Conservation (phyloP, 228 moss, liverwort and hornwort genomes). For the Sphagnum magellanicum region DNA sequence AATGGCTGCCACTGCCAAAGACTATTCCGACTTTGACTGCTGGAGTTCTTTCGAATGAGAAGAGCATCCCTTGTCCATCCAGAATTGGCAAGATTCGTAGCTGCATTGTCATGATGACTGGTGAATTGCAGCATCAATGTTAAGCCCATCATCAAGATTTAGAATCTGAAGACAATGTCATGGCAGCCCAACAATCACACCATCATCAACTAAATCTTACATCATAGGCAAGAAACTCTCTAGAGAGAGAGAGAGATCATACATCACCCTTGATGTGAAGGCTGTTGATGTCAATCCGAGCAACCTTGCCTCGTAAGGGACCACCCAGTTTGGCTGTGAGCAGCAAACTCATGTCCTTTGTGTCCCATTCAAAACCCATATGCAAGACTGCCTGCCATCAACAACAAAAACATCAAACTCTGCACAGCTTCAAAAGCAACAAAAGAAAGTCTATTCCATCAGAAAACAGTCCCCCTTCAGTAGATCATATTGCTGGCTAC, state of each 20-base stretch:
- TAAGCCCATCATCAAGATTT: too few species aligned
- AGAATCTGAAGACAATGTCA: too few species aligned
- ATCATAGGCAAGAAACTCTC: not conserved
- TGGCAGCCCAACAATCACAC: too few species aligned
- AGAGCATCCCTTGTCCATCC: constrained; percentile 88
- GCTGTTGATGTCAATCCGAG: constrained; percentile 85
- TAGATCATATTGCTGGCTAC: too few species aligned
- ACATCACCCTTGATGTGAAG: constrained; percentile 97
- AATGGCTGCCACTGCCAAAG: constrained; percentile 78
- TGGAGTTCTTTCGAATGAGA: constrained; percentile 71
- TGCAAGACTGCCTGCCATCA: constrained; percentile 71
- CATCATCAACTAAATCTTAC: too few species aligned
- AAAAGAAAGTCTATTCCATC: not conserved
- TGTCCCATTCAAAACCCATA: constrained; percentile 94
- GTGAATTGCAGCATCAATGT: too few species aligned
- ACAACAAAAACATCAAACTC: not conserved
- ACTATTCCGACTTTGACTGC: constrained; percentile 91
- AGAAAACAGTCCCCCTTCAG: too few species aligned
- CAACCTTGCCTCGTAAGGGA: constrained; percentile 82
- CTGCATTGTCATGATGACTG: constrained; percentile 24
- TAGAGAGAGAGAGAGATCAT: constrained; percentile 17
- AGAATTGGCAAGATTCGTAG: constrained; percentile 75
- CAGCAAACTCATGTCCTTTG: constrained; percentile 95
- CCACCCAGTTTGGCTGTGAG: constrained; percentile 88
- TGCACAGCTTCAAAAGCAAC: not conserved